These are phyloP conservation scores for Tribonema minus DNA, from an alignment of 108 stramenopile species.

Conservation along the genomic window DNA sequence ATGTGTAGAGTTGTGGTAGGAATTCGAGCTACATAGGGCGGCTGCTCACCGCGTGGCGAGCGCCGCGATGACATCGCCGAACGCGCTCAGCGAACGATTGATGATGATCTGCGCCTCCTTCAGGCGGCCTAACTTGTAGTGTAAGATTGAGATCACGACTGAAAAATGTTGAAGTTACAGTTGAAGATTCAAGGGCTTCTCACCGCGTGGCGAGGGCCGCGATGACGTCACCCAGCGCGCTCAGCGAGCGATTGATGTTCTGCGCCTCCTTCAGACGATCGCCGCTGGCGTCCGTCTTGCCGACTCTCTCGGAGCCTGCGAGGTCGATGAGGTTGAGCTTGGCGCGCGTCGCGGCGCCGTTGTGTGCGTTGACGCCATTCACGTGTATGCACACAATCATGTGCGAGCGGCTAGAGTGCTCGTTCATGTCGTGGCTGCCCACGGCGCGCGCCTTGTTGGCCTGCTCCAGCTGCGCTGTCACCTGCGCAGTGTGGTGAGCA, in stretches of 20 bases:
- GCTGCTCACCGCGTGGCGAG: no score
- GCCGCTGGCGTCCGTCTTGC: slow-evolving; percentile 49
- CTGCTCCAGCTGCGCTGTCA: slow-evolving; percentile 31
- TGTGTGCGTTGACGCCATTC: slow-evolving; percentile 9
- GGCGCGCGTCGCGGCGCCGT: slow-evolving; percentile 1
- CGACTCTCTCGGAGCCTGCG: slow-evolving; percentile 72
- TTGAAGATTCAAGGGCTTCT: no score
- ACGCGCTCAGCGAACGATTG: slow-evolving; percentile 59
- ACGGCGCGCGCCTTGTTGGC: slow-evolving; percentile 53
- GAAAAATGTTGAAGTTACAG: no score
- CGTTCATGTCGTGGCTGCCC: slow-evolving; percentile 63
- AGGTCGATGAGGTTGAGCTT: slow-evolving; percentile 73
- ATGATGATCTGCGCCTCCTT: slow-evolving; percentile 62
- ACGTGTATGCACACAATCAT: slow-evolving; percentile 42
- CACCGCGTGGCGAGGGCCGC: no score
- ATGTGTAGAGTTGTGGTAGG: no score
- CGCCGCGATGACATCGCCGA: slow-evolving; percentile 63
- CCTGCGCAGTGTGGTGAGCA: no score
- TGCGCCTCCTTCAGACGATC: slow-evolving; percentile 54
- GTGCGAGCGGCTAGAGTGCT: slow-evolving; percentile 55
- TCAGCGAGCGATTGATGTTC: slow-evolving; percentile 60
- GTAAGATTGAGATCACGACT: no score
- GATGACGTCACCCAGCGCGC: no score
- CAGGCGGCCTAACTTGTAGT: no score
- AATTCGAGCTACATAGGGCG: no score